Percentiles rank a stretch among this genome's conserved stretches.
Conservation (phyloP, 768 basidiomycete genomes). For the Mycena kentingensis region DNA sequence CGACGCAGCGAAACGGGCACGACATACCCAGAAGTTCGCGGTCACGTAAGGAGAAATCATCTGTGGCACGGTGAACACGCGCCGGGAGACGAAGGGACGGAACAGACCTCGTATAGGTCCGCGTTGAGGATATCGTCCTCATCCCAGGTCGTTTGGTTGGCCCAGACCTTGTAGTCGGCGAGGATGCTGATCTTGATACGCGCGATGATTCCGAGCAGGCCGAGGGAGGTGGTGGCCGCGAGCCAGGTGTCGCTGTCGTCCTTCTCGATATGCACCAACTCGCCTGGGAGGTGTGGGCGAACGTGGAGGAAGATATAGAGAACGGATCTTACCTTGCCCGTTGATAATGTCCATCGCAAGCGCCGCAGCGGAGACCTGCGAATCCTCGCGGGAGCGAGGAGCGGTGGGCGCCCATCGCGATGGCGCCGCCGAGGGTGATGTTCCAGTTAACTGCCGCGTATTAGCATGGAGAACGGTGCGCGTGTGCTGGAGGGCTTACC, state of each 20-base stretch:
- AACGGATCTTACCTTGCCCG: conserved; percentile 30
- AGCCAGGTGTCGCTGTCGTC: conserved; percentile 38
- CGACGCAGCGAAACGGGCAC: neutral
- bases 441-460: neutral
- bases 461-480: neutral
- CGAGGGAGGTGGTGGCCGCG: conserved; percentile 41
- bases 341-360: conserved; percentile 40
- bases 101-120: conserved; percentile 35
- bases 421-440: conserved; percentile 32
- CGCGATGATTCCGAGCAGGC: conserved; percentile 38
- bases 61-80: too few species aligned
- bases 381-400: conserved; percentile 41
- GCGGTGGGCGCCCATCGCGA: conserved; percentile 44
- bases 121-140: conserved; percentile 36
- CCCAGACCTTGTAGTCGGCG: conserved; percentile 40
- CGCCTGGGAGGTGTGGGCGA: conserved; percentile 24
- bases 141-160: conserved; percentile 36
- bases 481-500: conserved; percentile 21
- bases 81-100: too few species aligned
- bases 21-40: conserved; percentile 40
- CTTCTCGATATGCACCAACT: conserved; percentile 36
- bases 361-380: conserved; percentile 38
- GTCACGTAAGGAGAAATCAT: conserved; percentile 41
- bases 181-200: conserved; percentile 34
- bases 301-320: neutral